These are phyloP conservation scores for Fusarium citri DNA, from an alignment of 2,329 filamentous ascomycete genomes.

Conservation along the genomic window DNA sequence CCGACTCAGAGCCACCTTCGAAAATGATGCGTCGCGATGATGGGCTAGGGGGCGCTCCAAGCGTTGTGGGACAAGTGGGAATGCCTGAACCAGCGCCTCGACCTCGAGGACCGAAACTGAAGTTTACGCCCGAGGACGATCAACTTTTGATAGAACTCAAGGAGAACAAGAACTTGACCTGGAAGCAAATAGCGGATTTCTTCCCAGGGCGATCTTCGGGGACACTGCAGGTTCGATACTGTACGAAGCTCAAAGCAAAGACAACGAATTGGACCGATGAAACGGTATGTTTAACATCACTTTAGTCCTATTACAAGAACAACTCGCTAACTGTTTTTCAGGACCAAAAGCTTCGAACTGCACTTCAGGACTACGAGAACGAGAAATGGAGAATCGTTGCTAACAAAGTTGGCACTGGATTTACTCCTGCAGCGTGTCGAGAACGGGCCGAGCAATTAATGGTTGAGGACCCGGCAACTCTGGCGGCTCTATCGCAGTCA, in stretches of 20 bases:
- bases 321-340: conserved; percentile 50
- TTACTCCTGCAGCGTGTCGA: conserved; percentile 87
- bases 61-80: conserved; percentile 84
- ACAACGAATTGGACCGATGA: conserved; percentile 94
- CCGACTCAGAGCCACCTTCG: conserved; percentile 76
- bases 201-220: conserved; percentile 92
- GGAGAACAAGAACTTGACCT: conserved; percentile 93
- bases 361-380: conserved; percentile 86
- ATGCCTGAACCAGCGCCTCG: conserved; percentile 87
- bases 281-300: conserved; percentile 71
- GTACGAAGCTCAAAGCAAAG: conserved; percentile 94
- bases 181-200: conserved; percentile 98
- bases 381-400: conserved; percentile 94
- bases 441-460: conserved; percentile 78
- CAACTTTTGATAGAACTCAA: conserved; percentile 89
- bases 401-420: conserved; percentile 89
- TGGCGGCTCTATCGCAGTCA: conserved; percentile 63
- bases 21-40: conserved; percentile 75
- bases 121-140: conserved; percentile 94
- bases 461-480: conserved; percentile 56
- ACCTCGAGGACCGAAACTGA: conserved; percentile 88
- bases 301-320: neutral
- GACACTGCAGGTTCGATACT: conserved; percentile 92
- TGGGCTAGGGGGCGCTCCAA: conserved; percentile 73
- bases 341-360: conserved; percentile 81